Percentiles rank a stretch among this genome's conserved stretches.
phyloP scores from a whole-genome alignment of 2,329 filamentous ascomycete species.

The Calonectria henricotiae region DNA sequence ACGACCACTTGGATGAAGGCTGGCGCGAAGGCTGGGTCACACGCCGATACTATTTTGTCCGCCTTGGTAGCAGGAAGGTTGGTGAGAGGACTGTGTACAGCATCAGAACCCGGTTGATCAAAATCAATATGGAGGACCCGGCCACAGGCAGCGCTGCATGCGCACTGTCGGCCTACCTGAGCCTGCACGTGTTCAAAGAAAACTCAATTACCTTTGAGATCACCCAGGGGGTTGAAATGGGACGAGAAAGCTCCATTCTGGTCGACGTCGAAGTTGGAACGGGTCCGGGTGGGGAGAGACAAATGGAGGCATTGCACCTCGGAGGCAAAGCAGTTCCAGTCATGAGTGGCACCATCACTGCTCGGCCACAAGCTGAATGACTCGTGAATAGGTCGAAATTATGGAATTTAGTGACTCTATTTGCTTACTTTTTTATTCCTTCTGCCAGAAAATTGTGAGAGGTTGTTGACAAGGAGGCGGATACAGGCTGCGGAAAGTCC shows the following conservation, averaged over 20 bases:
- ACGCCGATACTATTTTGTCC: constrained; percentile 73
- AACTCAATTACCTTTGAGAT: constrained; percentile 59
- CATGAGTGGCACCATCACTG: constrained; percentile 20
- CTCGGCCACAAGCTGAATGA: not conserved
- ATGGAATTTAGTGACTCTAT: not conserved
- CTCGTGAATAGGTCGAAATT: not conserved
- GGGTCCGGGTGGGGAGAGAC: not conserved
- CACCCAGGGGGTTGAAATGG: constrained; percentile 79
- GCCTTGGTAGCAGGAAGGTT: constrained; percentile 48
- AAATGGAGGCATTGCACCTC: constrained; percentile 35
- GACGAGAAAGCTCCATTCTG: constrained; percentile 67
- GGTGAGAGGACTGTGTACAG: constrained; percentile 50
- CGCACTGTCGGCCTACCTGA: constrained; percentile 71
- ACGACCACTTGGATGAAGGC: constrained; percentile 64
- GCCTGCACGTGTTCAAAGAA: constrained; percentile 55
- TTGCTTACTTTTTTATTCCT: not conserved
- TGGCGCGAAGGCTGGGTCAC: constrained; percentile 70
- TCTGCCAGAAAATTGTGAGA: not conserved
- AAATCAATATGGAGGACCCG: constrained; percentile 68
- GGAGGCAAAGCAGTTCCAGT: constrained; percentile 36
- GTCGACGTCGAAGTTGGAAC: constrained; percentile 60
- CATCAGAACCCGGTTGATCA: constrained; percentile 75
- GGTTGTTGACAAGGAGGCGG: not conserved
- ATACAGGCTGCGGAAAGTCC: not conserved
- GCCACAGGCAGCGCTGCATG: constrained; percentile 76